A percentile compares a stretch with the other conserved stretches of the same genome.
Conservation (phyloP, 306 rosid genomes). For the Cucurbita argyrosperma region DNA sequence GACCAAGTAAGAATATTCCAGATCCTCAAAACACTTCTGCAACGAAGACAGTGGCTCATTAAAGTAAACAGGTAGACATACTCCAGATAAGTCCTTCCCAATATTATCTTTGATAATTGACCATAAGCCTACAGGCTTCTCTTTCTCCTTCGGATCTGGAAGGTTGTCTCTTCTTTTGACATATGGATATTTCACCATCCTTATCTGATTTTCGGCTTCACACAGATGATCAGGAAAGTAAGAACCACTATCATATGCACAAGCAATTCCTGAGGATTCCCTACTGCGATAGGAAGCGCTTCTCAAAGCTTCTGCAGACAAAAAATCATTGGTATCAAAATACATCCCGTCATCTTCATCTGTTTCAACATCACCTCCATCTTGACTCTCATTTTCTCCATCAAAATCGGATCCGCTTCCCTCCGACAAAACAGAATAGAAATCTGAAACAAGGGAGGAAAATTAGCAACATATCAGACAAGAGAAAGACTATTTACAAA, state of each 20-base stretch:
- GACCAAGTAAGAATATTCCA: slow-evolving; percentile 88
- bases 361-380: slow-evolving; percentile 80
- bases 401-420: slow-evolving; percentile 83
- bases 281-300: slow-evolving; percentile 84
- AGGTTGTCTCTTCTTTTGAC: slow-evolving; percentile 81
- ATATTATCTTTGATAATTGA: slow-evolving; percentile 95
- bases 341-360: slow-evolving; percentile 82
- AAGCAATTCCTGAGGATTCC: slow-evolving; percentile 55
- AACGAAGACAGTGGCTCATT: slow-evolving; percentile 94
- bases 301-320: slow-evolving; percentile 68
- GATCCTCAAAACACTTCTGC: slow-evolving; percentile 97
- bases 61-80: slow-evolving; percentile 98
- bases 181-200: slow-evolving; percentile 47
- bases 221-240: slow-evolving; percentile 41
- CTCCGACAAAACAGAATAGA: slow-evolving; percentile 91
- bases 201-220: slow-evolving; percentile 50
- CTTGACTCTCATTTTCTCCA: slow-evolving; percentile 89
- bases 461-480: background rate
- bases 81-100: slow-evolving; percentile 98
- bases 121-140: slow-evolving; percentile 86
- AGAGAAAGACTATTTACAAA: background rate
- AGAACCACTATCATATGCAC: slow-evolving; percentile 45
- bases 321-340: slow-evolving; percentile 62
- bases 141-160: slow-evolving; percentile 95
- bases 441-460: slow-evolving; percentile 37